Evolutionary conservation across 2,329 filamentous ascomycete species (phyloP).

Genomic region (Cladophialophora carrionii): DNA sequence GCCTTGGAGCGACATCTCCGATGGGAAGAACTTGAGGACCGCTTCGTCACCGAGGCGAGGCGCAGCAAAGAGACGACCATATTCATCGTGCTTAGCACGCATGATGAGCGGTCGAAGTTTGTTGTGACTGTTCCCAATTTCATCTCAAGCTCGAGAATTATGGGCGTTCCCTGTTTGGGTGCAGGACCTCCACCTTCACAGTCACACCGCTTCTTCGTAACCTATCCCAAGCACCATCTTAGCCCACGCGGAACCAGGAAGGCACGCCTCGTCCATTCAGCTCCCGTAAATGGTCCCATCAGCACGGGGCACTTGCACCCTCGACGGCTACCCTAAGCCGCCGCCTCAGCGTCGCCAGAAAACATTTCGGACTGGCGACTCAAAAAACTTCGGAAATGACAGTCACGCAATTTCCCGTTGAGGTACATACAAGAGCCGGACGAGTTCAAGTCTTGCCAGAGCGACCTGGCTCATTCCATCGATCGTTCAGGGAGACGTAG

Average conservation of each 20-base stretch:
- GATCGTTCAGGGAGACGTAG: not conserved
- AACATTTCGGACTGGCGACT: not conserved
- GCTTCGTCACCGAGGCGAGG: not conserved
- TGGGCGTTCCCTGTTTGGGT: not conserved
- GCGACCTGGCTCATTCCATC: not conserved
- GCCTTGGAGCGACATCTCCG: not conserved
- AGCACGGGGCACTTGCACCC: not conserved
- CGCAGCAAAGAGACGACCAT: not conserved
- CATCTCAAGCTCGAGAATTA: not conserved
- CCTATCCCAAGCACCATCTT: not conserved
- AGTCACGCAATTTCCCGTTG: not conserved
- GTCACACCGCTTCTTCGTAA: slow-evolving; percentile 3
- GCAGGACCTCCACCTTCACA: not conserved
- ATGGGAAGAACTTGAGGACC: not conserved
- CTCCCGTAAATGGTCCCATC: not conserved
- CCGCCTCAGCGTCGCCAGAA: not conserved
- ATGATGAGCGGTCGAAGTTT: not conserved
- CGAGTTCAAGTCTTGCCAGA: not conserved
- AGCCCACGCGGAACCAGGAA: not conserved
- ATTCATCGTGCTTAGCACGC: not conserved
- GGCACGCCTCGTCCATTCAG: not conserved
- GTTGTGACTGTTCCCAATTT: not conserved
- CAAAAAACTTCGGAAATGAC: not conserved
- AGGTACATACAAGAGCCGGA: not conserved
- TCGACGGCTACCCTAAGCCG: not conserved